phyloP scores from a whole-genome alignment of 2,329 filamentous ascomycete species.

The Dothistroma pini region DNA sequence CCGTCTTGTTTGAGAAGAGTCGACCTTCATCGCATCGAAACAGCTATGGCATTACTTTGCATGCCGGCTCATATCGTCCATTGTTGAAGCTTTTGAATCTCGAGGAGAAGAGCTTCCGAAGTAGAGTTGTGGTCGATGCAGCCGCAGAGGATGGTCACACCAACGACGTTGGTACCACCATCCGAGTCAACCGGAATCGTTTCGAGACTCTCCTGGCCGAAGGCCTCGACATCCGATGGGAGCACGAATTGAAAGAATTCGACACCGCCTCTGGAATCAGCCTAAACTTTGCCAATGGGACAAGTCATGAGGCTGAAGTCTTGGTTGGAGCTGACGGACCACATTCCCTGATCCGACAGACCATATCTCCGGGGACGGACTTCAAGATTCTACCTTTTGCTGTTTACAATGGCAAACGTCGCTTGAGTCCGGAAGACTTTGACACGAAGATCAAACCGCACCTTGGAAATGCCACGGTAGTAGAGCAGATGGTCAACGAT shows the following conservation, averaged over 20 bases:
- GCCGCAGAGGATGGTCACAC: conserved; percentile 22
- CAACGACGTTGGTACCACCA: conserved; percentile 15
- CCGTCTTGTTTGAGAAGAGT: conserved; percentile 37
- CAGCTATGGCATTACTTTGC: conserved; percentile 41
- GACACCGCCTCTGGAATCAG: conserved; percentile 2
- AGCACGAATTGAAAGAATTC: conserved; percentile 20
- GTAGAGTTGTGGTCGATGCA: conserved; percentile 34
- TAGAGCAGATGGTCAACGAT: conserved; percentile 26
- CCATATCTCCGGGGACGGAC: conserved; percentile 25
- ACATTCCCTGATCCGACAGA: conserved; percentile 36
- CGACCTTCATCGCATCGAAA: conserved; percentile 27
- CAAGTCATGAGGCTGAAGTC: conserved; percentile 15
- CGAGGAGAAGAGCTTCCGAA: conserved; percentile 33
- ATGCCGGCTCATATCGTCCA: conserved; percentile 32
- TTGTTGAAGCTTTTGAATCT: conserved; percentile 35
- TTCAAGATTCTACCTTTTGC: conserved; percentile 38
- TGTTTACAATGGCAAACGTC: conserved; percentile 36
- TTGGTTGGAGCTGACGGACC: conserved; percentile 39
- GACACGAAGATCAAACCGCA: conserved; percentile 11
- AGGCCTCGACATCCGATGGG: conserved; percentile 37
- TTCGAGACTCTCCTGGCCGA: conserved; percentile 37
- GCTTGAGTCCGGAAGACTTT: conserved; percentile 20
- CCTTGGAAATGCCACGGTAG: conserved; percentile 23
- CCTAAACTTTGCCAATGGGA: conserved; percentile 7
- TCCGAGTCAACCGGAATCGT: conserved; percentile 37